A percentile compares a stretch with the other conserved stretches of the same genome.
phyloP scores from a whole-genome alignment of 1,284 basidiomycete genomes.

The Boletus semigastroideus region DNA sequence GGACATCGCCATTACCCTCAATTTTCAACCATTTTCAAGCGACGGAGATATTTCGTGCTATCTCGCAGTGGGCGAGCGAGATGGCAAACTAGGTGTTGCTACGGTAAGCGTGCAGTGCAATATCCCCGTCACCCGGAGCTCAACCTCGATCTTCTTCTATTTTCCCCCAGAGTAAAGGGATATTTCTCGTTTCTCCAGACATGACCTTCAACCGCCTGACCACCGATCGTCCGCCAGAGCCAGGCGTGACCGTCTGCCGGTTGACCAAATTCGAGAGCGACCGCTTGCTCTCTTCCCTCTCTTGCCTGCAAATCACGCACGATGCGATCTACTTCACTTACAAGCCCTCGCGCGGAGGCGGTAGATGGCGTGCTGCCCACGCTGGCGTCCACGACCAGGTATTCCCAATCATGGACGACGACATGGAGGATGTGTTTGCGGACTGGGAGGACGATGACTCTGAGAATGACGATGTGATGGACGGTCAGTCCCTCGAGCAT shows the following conservation, averaged over 20 bases:
- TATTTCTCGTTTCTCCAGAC: slow-evolving; percentile 43
- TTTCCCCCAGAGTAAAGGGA: slow-evolving; percentile 45
- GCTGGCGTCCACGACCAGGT: not conserved
- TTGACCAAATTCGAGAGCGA: slow-evolving; percentile 41
- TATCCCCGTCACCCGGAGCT: not conserved
- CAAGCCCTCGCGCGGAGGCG: slow-evolving; percentile 19
- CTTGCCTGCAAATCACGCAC: slow-evolving; percentile 26
- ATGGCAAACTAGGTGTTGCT: slow-evolving; percentile 48
- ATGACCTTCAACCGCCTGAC: slow-evolving; percentile 20
- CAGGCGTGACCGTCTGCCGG: slow-evolving; percentile 32
- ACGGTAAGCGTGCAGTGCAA: slow-evolving; percentile 40
- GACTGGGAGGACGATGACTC: slow-evolving; percentile 16
- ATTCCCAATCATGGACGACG: slow-evolving; percentile 11
- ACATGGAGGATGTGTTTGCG: slow-evolving; percentile 12
- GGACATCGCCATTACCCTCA: slow-evolving; percentile 44
- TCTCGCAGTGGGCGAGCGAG: slow-evolving; percentile 46
- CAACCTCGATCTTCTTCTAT: not conserved
- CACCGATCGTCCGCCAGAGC: slow-evolving; percentile 16
- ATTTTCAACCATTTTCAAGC: slow-evolving; percentile 35
- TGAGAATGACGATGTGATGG: slow-evolving; percentile 9
- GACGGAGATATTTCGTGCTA: slow-evolving; percentile 39
- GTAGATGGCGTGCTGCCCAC: not conserved
- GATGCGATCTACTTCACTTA: slow-evolving; percentile 52
- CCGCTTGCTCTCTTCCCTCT: slow-evolving; percentile 37
- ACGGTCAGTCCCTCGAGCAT: slow-evolving; percentile 4